These are phyloP conservation scores for Beauveria medogensis DNA, from an alignment of 2,329 filamentous ascomycete species.

Conservation along the genomic window DNA sequence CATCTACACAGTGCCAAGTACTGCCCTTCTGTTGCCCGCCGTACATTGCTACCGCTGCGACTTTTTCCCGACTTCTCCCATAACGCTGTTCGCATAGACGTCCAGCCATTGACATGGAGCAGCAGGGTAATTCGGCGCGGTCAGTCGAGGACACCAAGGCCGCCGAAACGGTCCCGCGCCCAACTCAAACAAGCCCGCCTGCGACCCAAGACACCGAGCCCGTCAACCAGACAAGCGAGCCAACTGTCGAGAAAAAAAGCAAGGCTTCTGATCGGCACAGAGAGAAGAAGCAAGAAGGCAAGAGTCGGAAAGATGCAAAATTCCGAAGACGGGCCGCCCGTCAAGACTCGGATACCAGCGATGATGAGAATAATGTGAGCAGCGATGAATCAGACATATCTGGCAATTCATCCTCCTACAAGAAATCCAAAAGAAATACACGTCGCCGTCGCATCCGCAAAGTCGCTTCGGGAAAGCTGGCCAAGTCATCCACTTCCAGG, in stretches of 20 bases:
- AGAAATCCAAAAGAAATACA: background rate
- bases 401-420: background rate
- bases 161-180: background rate
- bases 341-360: constrained; percentile 1
- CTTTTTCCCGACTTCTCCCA: background rate
- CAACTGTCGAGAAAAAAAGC: background rate
- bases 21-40: background rate
- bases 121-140: background rate
- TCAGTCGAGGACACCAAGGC: background rate
- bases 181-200: background rate
- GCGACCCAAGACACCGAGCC: background rate
- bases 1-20: background rate
- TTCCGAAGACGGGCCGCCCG: background rate
- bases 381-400: constrained; percentile 8
- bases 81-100: background rate
- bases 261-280: background rate
- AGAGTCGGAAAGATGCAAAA: background rate
- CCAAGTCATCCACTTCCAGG: background rate
- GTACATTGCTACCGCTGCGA: background rate
- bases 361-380: background rate
- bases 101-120: background rate
- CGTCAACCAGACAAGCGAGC: background rate
- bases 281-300: background rate
- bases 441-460: constrained; percentile 1
- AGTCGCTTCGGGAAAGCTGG: background rate